Conservation (phyloP, 805 yeast species). For the Suhomyces kilbournensis region DNA sequence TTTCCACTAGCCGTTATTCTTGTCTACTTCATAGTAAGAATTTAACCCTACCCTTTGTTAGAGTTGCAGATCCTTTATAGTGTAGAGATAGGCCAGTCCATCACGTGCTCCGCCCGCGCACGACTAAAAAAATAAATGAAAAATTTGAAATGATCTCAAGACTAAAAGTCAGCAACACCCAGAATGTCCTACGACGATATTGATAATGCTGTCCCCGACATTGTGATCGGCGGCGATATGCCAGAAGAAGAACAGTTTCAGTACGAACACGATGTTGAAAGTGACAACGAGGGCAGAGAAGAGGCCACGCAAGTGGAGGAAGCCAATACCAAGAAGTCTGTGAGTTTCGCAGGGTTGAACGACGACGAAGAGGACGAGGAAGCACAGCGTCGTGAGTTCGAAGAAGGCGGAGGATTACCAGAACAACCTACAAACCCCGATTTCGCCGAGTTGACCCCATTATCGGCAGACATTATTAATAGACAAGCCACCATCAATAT, state of each 20-base stretch:
- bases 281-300: conserved; percentile 43
- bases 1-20: too few species aligned
- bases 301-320: conserved; percentile 40
- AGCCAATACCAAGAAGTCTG: conserved; percentile 59
- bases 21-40: too few species aligned
- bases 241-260: conserved; percentile 40
- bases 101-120: not conserved
- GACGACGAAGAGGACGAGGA: conserved; percentile 71
- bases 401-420: conserved; percentile 98
- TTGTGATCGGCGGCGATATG: conserved; percentile 62
- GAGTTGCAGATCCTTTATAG: too few species aligned
- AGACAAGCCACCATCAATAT: conserved; percentile 99
- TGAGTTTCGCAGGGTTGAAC: conserved; percentile 74
- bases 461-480: conserved; percentile 91
- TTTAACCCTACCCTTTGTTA: too few species aligned
- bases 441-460: conserved; percentile 74
- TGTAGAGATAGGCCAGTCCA: too few species aligned
- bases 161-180: not conserved
- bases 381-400: conserved; percentile 77
- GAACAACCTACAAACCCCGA: conserved; percentile 93
- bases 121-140: conserved; percentile 4
- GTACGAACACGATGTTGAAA: conserved; percentile 52
- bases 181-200: conserved; percentile 71
- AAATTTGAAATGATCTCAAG: conserved; percentile 4
- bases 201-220: conserved; percentile 81